Conservation (phyloP, 208 protist genomes). For the Leishmania arabica region DNA sequence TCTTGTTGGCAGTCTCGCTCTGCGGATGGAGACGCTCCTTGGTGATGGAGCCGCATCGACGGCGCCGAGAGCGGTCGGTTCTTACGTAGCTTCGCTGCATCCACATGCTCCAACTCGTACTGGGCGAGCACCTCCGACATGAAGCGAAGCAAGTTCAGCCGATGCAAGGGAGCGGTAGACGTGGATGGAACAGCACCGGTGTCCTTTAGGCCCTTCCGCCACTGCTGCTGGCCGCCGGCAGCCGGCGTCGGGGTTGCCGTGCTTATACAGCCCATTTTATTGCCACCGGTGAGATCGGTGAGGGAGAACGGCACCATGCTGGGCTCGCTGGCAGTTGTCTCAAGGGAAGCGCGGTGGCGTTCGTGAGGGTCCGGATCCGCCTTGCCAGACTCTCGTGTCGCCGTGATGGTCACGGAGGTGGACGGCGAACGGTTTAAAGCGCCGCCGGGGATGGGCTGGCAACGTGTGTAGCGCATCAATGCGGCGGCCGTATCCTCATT, state of each 20-base stretch:
- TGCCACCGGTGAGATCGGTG: not conserved
- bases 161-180: constrained; percentile 1
- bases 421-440: not conserved
- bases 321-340: constrained; percentile 27
- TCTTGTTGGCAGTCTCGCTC: not conserved
- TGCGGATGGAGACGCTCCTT: not conserved
- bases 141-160: constrained; percentile 72
- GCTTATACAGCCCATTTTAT: not conserved
- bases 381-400: not conserved
- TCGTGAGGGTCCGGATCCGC: not conserved
- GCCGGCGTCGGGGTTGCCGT: not conserved
- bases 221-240: not conserved
- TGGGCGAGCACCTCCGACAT: constrained; percentile 62
- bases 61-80: constrained; percentile 18
- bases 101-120: constrained; percentile 18
- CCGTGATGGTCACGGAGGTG: not conserved
- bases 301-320: constrained; percentile 56
- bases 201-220: not conserved
- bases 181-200: not conserved
- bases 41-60: not conserved
- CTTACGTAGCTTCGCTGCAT: not conserved
- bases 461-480: not conserved
- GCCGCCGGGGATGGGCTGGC: not conserved
- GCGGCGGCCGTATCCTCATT: not conserved
- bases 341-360: not conserved